These are phyloP conservation scores for Aspergillus pseudotamarii DNA, from an alignment of 2,329 filamentous ascomycete genomes.

Conservation along the genomic window DNA sequence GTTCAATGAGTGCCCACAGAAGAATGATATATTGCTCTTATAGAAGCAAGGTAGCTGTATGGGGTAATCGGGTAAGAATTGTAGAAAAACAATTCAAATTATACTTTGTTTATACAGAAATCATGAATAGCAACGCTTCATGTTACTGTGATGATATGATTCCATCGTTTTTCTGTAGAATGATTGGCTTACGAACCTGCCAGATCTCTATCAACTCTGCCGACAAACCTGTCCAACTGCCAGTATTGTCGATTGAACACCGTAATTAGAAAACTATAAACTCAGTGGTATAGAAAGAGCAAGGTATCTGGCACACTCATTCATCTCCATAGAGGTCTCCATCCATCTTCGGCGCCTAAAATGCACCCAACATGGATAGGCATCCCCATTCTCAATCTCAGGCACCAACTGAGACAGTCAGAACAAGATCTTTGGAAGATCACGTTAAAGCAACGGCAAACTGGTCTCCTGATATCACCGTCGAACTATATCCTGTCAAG, in stretches of 20 bases:
- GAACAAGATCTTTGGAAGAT: not conserved
- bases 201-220: no score
- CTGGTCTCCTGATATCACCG: not conserved
- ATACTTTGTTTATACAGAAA: no score
- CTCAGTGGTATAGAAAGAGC: not conserved
- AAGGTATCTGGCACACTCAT: not conserved
- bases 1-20: no score
- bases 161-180: not conserved
- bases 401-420: not conserved
- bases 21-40: no score
- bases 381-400: not conserved
- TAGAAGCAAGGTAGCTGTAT: no score
- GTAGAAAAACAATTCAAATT: no score
- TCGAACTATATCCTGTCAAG: not conserved
- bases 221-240: not conserved
- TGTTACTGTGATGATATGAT: no score
- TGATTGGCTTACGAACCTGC: not conserved
- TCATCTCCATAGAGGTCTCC: no score
- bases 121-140: no score
- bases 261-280: not conserved
- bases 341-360: not conserved
- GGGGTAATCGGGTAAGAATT: no score
- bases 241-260: not conserved
- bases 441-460: not conserved
- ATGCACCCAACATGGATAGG: not conserved